Evolutionary conservation across 306 rosid species (phyloP).

Genomic region (Vicia villosa): DNA sequence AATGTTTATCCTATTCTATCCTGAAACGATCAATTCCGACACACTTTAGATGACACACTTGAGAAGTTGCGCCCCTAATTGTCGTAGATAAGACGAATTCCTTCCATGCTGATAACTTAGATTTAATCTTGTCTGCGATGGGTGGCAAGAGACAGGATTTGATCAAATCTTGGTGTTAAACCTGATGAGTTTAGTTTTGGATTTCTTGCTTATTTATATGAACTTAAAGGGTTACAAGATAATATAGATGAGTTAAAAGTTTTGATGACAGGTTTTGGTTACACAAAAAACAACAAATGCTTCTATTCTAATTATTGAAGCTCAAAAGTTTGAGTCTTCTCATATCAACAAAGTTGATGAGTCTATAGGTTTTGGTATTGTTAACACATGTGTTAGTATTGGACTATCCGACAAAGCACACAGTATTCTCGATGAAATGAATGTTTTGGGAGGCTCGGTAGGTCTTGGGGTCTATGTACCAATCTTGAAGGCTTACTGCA

Average conservation of each 20-base stretch:
- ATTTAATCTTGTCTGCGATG: too few relatives aligned
- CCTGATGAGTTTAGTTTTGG: constrained; percentile 83
- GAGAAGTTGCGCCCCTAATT: too few relatives aligned
- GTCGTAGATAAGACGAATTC: too few relatives aligned
- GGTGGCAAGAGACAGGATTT: too few relatives aligned
- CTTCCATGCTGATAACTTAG: too few relatives aligned
- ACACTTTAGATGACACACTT: too few relatives aligned
- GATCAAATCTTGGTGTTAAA: constrained; percentile 54
- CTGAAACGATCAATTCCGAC: too few relatives aligned
- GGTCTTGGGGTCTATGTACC: constrained; percentile 92
- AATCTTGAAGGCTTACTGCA: constrained; percentile 87
- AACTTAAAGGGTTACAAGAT: constrained; percentile 63
- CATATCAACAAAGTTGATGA: constrained; percentile 48
- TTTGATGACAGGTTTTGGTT: constrained; percentile 68
- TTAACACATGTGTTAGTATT: constrained; percentile 71
- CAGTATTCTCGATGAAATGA: constrained; percentile 76
- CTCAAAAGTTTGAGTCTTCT: constrained; percentile 71
- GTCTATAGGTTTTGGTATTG: constrained; percentile 72
- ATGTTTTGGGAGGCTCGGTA: constrained; percentile 65
- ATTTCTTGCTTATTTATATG: constrained; percentile 83
- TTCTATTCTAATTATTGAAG: constrained; percentile 59
- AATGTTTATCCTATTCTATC: too few relatives aligned
- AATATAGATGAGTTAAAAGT: constrained; percentile 63
- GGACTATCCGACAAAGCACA: constrained; percentile 84
- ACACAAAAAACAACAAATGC: constrained; percentile 36